Evolutionary conservation across 805 yeast genomes (phyloP).

Genomic region (Cyberlindnera americana): DNA sequence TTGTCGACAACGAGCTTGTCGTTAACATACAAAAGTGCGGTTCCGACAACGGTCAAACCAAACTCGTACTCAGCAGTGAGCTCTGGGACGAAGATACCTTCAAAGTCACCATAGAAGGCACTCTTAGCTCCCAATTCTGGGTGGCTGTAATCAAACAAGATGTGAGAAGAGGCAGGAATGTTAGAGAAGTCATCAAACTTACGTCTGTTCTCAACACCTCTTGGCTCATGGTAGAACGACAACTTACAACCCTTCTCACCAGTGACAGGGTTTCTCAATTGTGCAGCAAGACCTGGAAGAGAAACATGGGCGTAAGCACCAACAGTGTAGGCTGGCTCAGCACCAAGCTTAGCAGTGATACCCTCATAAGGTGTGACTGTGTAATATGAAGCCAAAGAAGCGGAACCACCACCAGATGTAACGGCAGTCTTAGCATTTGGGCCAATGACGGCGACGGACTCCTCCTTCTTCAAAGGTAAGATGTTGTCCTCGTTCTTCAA

Average conservation of each 20-base stretch:
- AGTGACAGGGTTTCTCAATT: slow-evolving; percentile 19
- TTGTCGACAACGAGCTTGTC: slow-evolving; percentile 53
- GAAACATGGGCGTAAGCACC: slow-evolving; percentile 35
- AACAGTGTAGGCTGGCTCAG: slow-evolving; percentile 28
- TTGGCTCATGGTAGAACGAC: slow-evolving; percentile 27
- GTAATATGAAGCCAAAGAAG: slow-evolving; percentile 46
- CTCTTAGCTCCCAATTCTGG: slow-evolving; percentile 16
- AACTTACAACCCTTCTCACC: slow-evolving; percentile 26
- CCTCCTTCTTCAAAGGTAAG: slow-evolving; percentile 43
- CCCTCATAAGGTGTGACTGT: slow-evolving; percentile 48
- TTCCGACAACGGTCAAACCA: slow-evolving; percentile 50
- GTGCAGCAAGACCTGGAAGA: slow-evolving; percentile 31
- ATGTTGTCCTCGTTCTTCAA: slow-evolving; percentile 47
- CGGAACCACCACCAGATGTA: slow-evolving; percentile 62
- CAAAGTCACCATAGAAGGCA: slow-evolving; percentile 43
- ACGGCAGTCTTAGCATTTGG: slow-evolving; percentile 50
- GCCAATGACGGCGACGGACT: slow-evolving; percentile 52
- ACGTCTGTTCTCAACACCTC: slow-evolving; percentile 19
- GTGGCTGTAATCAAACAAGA: slow-evolving; percentile 30
- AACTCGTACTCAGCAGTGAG: slow-evolving; percentile 44
- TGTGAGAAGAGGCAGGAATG: slow-evolving; percentile 21
- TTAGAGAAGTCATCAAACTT: slow-evolving; percentile 28
- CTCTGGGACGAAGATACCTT: slow-evolving; percentile 43
- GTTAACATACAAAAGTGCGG: slow-evolving; percentile 51
- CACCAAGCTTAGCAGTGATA: slow-evolving; percentile 30